Percentiles rank a stretch among this genome's conserved stretches.
Conservation (phyloP, 768 basidiomycete species). For the Suillus tomentosus region DNA sequence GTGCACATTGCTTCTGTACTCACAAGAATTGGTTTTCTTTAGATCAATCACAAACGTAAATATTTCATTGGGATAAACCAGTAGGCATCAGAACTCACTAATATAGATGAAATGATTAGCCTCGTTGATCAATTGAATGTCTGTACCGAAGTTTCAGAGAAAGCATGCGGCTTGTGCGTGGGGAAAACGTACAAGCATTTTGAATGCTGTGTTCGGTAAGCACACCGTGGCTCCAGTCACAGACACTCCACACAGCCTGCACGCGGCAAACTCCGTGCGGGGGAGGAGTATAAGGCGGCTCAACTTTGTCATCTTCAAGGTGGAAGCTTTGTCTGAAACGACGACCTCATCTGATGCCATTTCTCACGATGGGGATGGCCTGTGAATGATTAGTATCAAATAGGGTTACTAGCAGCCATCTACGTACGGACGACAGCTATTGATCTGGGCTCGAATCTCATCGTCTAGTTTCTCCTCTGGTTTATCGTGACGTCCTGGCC, state of each 20-base stretch:
- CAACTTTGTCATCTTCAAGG: slow-evolving; percentile 43
- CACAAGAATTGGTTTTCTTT: slow-evolving; percentile 88
- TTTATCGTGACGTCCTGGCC: slow-evolving; percentile 67
- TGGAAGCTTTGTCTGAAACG: slow-evolving; percentile 70
- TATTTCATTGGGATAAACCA: slow-evolving; percentile 9
- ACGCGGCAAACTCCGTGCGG: slow-evolving; percentile 62
- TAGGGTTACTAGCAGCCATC: not conserved
- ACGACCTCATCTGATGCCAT: slow-evolving; percentile 57
- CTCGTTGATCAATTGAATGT: slow-evolving; percentile 78
- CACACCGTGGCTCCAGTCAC: slow-evolving; percentile 94
- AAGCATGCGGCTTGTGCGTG: slow-evolving; percentile 7
- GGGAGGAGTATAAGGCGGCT: slow-evolving; percentile 39
- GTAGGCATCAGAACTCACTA: slow-evolving; percentile 47
- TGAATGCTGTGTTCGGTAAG: slow-evolving; percentile 90
- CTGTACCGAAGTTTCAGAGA: slow-evolving; percentile 35
- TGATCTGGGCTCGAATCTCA: slow-evolving; percentile 71
- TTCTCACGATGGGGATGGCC: slow-evolving; percentile 68
- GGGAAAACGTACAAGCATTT: slow-evolving; percentile 72
- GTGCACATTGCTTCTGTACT: slow-evolving; percentile 28
- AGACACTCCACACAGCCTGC: slow-evolving; percentile 84
- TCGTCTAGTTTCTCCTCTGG: slow-evolving; percentile 74
- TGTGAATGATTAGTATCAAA: slow-evolving; percentile 18
- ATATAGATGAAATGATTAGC: slow-evolving; percentile 92
- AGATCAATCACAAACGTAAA: slow-evolving; percentile 10
- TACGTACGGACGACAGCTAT: slow-evolving; percentile 58